These are phyloP conservation scores for Podochytrium sp. DNA, from an alignment of 192 early-diverging fungal genomes.

Conservation along the genomic window DNA sequence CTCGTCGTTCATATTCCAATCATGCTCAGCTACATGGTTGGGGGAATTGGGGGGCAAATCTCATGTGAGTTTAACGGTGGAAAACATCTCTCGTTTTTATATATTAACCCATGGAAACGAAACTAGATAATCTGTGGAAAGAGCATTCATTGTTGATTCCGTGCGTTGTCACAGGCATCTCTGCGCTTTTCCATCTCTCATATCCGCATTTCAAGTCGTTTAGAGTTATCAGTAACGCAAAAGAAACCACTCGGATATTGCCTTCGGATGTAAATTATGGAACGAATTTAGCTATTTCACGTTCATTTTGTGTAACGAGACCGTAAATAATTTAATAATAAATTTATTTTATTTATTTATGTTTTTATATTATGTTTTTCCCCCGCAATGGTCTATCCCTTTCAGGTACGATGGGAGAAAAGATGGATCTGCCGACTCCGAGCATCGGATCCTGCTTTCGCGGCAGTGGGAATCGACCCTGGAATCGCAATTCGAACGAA, in stretches of 20 bases:
- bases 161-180: conserved; percentile 47
- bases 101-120: neutral
- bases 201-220: too few species aligned
- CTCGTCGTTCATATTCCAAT: conserved; percentile 57
- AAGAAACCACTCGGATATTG: too few species aligned
- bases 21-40: conserved; percentile 45
- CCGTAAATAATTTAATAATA: neutral
- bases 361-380: neutral
- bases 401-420: neutral
- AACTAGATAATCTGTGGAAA: neutral
- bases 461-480: neutral
- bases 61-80: conserved; percentile 18
- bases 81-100: neutral
- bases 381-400: neutral
- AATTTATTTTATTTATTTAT: neutral
- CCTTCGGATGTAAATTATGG: too few species aligned
- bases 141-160: conserved; percentile 41
- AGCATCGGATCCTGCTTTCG: neutral
- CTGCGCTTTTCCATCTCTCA: neutral
- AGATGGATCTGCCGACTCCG: neutral
- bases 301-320: conserved; percentile 4
- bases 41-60: conserved; percentile 41
- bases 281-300: neutral
- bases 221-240: too few species aligned
- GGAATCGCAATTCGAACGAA: neutral